Percentiles rank a stretch among this genome's conserved stretches.
Evolutionary conservation across 345 rosid species (phyloP).

Genomic region (Salix suchowensis): DNA sequence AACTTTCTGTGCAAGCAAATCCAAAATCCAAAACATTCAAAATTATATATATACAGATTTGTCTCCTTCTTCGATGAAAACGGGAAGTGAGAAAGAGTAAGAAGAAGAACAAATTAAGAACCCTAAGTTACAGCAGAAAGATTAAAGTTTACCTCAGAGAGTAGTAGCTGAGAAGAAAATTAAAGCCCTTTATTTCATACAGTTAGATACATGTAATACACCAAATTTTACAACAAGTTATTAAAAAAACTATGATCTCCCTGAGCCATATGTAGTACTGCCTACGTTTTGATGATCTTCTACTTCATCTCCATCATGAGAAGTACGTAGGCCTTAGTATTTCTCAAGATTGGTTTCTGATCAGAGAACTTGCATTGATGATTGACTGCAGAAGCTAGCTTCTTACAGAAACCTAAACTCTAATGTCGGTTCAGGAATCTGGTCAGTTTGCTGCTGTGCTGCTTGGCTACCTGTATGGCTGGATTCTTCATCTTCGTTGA

Average conservation of each 20-base stretch:
- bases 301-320: not conserved
- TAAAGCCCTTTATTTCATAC: too few species aligned
- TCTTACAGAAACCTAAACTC: conserved; percentile 30
- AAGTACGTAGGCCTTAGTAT: too few species aligned
- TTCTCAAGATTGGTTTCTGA: conserved; percentile 9
- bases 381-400: too few species aligned
- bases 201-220: not conserved
- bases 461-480: conserved; percentile 6
- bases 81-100: not conserved
- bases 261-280: too few species aligned
- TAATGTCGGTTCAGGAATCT: conserved; percentile 11
- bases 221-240: too few species aligned
- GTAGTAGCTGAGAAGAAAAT: not conserved
- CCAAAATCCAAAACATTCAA: too few species aligned
- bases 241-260: not conserved
- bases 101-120: not conserved
- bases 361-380: conserved; percentile 23
- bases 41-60: not conserved
- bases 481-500: conserved; percentile 17
- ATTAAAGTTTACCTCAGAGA: conserved; percentile 5
- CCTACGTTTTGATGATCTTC: not conserved
- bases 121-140: not conserved
- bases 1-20: too few species aligned
- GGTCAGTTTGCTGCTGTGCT: conserved; percentile 4
- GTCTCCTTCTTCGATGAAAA: conserved; percentile 2